Conservation (phyloP, 345 rosid species). For the Carallia brachiata region DNA sequence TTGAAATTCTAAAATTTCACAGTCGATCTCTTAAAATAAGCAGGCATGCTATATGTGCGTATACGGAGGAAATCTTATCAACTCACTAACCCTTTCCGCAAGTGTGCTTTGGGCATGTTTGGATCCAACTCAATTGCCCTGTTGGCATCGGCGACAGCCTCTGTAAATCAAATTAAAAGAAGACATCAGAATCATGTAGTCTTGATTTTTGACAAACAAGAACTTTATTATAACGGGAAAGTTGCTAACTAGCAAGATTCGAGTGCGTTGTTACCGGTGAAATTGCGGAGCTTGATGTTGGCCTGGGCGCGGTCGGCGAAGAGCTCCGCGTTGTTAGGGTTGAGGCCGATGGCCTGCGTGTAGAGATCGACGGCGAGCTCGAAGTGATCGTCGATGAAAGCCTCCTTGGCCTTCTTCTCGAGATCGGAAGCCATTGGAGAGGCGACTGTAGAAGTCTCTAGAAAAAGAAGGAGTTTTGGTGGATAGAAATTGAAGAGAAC, state of each 20-base stretch:
- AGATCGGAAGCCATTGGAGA: conserved; percentile 64
- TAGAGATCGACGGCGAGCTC: conserved; percentile 77
- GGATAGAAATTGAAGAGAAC: background rate
- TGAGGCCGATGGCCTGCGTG: conserved; percentile 63
- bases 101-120: conserved; percentile 66
- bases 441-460: background rate
- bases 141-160: conserved; percentile 80
- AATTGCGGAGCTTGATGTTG: conserved; percentile 62
- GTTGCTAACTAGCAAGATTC: too few relatives aligned
- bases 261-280: conserved; percentile 83
- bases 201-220: too few relatives aligned
- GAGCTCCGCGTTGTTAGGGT: conserved; percentile 66
- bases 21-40: too few relatives aligned
- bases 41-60: too few relatives aligned
- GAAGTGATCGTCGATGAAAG: conserved; percentile 87
- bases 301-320: conserved; percentile 94
- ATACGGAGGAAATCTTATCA: too few relatives aligned
- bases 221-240: too few relatives aligned
- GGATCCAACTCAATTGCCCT: conserved; percentile 76
- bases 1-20: too few relatives aligned
- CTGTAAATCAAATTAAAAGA: conserved; percentile 33
- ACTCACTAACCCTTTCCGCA: conserved; percentile 74
- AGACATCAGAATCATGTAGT: background rate
- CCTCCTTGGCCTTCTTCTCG: conserved; percentile 70
- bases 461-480: background rate